Evolutionary conservation across 2,329 filamentous ascomycete species (phyloP).

Genomic region (Ophiostoma fasciatum): DNA sequence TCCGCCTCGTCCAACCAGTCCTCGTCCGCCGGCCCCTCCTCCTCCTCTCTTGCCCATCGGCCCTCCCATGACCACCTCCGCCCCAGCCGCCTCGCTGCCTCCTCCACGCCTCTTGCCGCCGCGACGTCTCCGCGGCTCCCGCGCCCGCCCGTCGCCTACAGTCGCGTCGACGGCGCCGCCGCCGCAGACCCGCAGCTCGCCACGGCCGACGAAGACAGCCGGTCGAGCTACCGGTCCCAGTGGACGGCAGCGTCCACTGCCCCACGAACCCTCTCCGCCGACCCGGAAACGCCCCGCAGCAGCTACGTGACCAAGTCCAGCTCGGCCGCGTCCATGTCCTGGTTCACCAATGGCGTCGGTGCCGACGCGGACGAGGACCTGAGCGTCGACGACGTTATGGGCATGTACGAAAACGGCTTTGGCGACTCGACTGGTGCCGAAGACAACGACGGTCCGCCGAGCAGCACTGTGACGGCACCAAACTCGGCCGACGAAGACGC

Average conservation of each 20-base stretch:
- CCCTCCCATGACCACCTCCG: conserved; percentile 25
- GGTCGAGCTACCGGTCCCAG: conserved; percentile 42
- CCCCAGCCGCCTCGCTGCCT: conserved; percentile 15
- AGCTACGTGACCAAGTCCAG: conserved; percentile 70
- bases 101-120: conserved; percentile 8
- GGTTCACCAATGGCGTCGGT: conserved; percentile 22
- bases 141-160: conserved; percentile 17
- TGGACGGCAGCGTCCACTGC: conserved; percentile 37
- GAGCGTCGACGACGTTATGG: conserved; percentile 54
- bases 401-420: conserved; percentile 53
- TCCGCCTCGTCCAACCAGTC: conserved; percentile 34
- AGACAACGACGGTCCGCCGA: conserved; percentile 18
- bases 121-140: conserved; percentile 13
- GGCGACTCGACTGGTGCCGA: conserved; percentile 33
- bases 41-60: conserved; percentile 26
- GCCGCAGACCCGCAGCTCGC: conserved; percentile 29
- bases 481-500: conserved; percentile 23
- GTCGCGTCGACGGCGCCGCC: no score
- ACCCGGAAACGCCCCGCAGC: conserved; percentile 59
- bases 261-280: conserved; percentile 34
- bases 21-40: conserved; percentile 23
- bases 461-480: conserved; percentile 11
- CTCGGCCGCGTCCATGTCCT: conserved; percentile 46
- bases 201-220: conserved; percentile 34
- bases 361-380: conserved; percentile 37